Percentiles rank a stretch among this genome's conserved stretches.
phyloP scores from a whole-genome alignment of 495 filamentous ascomycete genomes.

The Neurospora sp. region DNA sequence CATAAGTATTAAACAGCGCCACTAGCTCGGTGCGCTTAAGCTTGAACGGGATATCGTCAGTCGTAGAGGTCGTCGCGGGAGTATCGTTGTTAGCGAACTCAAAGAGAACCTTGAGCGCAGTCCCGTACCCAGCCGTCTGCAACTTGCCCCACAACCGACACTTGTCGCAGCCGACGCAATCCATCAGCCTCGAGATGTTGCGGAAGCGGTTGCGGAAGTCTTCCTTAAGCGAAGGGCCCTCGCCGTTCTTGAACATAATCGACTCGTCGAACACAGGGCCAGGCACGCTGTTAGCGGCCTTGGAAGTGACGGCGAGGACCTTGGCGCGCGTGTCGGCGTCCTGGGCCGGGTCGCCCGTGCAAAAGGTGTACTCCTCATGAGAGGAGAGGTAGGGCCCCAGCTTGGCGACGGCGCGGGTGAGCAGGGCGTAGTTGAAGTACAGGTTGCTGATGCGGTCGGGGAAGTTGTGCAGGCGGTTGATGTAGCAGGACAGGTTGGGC shows the following conservation, averaged over 20 bases:
- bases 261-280: constrained; percentile 79
- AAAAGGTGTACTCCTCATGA: constrained; percentile 65
- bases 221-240: constrained; percentile 69
- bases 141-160: constrained; percentile 97
- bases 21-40: constrained; percentile 87
- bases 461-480: constrained; percentile 65
- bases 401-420: constrained; percentile 83
- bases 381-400: constrained; percentile 68
- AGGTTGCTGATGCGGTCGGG: constrained; percentile 93
- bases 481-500: constrained; percentile 86
- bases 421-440: constrained; percentile 96
- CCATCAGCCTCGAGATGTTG: constrained; percentile 93
- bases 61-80: constrained; percentile 29
- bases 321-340: constrained; percentile 70
- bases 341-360: constrained; percentile 71
- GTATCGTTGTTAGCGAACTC: constrained; percentile 79
- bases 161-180: constrained; percentile 98
- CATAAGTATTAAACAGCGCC: constrained; percentile 87
- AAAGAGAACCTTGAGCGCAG: constrained; percentile 89
- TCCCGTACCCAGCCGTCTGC: constrained; percentile 92
- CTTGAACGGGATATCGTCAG: constrained; percentile 42
- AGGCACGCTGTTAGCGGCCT: constrained; percentile 49
- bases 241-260: constrained; percentile 79
- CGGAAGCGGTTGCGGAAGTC: constrained; percentile 96
- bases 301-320: constrained; percentile 59